Conservation (phyloP, 352 stramenopile genomes). For the Phytopythium mirpurense region DNA sequence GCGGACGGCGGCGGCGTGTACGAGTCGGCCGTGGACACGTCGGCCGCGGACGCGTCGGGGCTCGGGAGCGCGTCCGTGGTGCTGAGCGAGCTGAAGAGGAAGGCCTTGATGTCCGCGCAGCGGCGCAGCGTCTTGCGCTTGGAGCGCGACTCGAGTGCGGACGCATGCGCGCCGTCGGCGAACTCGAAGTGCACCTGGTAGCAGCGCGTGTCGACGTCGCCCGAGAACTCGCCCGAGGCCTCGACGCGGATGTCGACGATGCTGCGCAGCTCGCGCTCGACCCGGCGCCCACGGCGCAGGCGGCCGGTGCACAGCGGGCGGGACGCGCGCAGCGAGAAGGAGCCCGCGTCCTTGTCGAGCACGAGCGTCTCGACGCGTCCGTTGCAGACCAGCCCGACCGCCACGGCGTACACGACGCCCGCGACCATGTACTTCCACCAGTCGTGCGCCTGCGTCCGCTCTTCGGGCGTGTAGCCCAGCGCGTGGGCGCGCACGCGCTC, state of each 20-base stretch:
- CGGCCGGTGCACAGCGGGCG: constrained; percentile 42
- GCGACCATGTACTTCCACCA: constrained; percentile 76
- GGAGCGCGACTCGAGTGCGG: constrained; percentile 48
- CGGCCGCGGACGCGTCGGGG: not conserved
- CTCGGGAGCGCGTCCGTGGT: not conserved
- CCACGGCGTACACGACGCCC: constrained; percentile 39
- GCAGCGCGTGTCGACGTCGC: constrained; percentile 57
- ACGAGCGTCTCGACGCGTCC: constrained; percentile 57
- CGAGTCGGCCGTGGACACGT: not conserved
- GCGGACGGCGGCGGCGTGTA: not conserved
- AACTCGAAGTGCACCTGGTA: constrained; percentile 79
- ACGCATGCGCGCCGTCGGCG: constrained; percentile 44
- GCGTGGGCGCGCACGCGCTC: constrained; percentile 36
- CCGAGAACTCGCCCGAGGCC: constrained; percentile 52
- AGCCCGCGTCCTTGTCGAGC: constrained; percentile 40
- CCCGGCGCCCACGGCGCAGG: constrained; percentile 26
- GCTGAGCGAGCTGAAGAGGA: constrained; percentile 17
- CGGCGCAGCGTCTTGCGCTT: constrained; percentile 51
- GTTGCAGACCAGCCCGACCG: constrained; percentile 36
- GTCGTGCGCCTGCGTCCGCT: constrained; percentile 11
- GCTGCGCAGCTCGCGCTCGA: constrained; percentile 45
- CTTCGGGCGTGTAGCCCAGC: constrained; percentile 6
- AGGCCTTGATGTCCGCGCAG: constrained; percentile 55
- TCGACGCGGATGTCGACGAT: constrained; percentile 66
- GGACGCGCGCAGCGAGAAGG: constrained; percentile 36